Evolutionary conservation across 2,329 filamentous ascomycete species (phyloP), one percentile per base, ranked within the genome.

Genomic region (Colletotrichum sp.): DNA sequence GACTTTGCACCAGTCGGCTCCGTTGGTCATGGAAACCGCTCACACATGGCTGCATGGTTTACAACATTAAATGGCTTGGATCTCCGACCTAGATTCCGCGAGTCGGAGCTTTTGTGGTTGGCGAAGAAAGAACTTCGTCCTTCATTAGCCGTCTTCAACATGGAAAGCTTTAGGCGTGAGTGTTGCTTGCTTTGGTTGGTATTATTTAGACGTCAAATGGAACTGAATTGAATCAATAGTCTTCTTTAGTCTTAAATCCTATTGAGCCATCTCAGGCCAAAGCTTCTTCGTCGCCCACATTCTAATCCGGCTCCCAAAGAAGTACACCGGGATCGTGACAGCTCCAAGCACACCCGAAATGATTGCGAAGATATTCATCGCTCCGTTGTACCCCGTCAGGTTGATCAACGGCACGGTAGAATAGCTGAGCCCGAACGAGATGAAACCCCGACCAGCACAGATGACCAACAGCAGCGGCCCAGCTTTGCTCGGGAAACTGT

Each of bases 401-500:
- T 65, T 62, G 22, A 79, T 77, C n/a, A 78, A 68, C 13, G 79
- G 79, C 4, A 78, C 68, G 1, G 79, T 80, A 2, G 77, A 75
- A 28, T 80, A 81, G 61, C 78, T 79, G 10, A 80, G 75, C 1
- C 79, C 79, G 52, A 80, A 81, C 8, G 79, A 79, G 52, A 81
- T 78, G 52, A 81, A 77, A 1, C 80, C 80, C 5, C 80, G 77
- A 1, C 78, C 78, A 6, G 79, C 79, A 34, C 79, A 80, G 58
- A 81, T 77, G 6, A 80, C 65, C 8, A 81, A 66, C 22, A 81
- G 76, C 4, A 80, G 48, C 1, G 80, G 78, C 0, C 80, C 81
- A 8, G 82, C 81, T 10, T 80, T 80, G 48, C 79, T 79, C 5
- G 84, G 78, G 74, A 81, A 81, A 39, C 78, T 78, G 66, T 82